Evolutionary conservation across 305 asterid species (phyloP), one percentile per base, ranked within the genome.

Genomic region (Euphrasia arctica): DNA sequence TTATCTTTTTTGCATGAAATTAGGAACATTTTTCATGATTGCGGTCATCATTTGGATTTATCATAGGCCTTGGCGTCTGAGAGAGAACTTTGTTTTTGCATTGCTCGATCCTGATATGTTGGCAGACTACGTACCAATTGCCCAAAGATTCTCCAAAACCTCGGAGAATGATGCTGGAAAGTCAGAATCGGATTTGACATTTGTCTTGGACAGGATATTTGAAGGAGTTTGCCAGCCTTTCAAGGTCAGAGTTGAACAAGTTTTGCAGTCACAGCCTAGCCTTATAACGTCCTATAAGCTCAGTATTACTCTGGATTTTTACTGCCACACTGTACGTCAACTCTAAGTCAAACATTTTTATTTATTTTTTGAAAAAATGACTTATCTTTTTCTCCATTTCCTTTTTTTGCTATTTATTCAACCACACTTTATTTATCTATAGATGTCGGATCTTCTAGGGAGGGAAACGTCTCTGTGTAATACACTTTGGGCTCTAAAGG

Each of bases 201-300:
- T 90, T 78, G 97, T 92, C 60, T 85, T 88, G 34, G 98, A 90
- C 80, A 79, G 97, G 83, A 90, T 87, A 36, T 92, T 92, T 72
- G 97, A 92, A 79, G 97, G 98, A 65, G 97, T 92, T 82, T 92
- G 98, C 71, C 87, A 97, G 57, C 97, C 98, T 64, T 92, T 92
- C 70, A 92, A 92, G 87, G 93, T 86, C 73, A 78, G 98, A 80
- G 98, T 92, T 63, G 98, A 92, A 72, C 98, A 90, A 82, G 98
- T 90, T 74, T 80, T 90, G 83, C 98, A 92, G 83, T 90, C 98
- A 62, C 95, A 90, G 73, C 95, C 97, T 51, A 90, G 83, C 78
- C 85, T 92, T 67, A 84, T 92, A 55, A 78, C 88, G 69, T 80
- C 96, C 3, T 90, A 90, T 82, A 92, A 92, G 78, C 97, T 92